These are phyloP conservation scores for Diaporthe sp. DNA, from an alignment of 2,329 filamentous ascomycete genomes.

Conservation along the genomic window DNA sequence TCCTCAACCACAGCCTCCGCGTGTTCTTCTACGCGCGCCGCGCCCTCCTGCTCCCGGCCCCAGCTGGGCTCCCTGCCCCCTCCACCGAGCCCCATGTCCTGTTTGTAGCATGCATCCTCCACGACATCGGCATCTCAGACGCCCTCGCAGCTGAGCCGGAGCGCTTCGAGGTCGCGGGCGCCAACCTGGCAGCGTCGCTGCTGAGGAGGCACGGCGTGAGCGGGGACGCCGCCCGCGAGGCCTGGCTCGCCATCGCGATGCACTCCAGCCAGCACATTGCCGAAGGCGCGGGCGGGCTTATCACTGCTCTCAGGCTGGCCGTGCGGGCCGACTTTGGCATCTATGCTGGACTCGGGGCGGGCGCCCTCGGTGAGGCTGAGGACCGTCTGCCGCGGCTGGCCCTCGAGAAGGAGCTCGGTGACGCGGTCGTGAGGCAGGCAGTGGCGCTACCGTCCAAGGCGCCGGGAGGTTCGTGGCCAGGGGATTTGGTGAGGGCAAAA, in stretches of 20 bases:
- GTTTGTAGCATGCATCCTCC: constrained; percentile 53
- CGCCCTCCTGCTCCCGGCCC: constrained; percentile 12
- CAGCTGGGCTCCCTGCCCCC: not conserved
- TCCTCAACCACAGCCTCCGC: constrained; percentile 47
- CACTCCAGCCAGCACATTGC: constrained; percentile 54
- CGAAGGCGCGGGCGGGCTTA: constrained; percentile 52
- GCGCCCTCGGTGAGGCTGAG: constrained; percentile 33
- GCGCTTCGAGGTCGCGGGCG: constrained; percentile 52
- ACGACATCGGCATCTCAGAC: constrained; percentile 52
- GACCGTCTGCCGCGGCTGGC: constrained; percentile 44
- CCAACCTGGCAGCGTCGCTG: constrained; percentile 48
- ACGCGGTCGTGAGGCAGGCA: constrained; percentile 44
- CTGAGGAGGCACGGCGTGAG: constrained; percentile 46
- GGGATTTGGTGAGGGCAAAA: constrained; percentile 43
- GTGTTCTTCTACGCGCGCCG: constrained; percentile 44
- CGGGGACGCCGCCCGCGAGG: constrained; percentile 46
- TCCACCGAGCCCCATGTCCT: constrained; percentile 43
- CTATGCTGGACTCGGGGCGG: constrained; percentile 20
- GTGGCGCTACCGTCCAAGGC: constrained; percentile 42
- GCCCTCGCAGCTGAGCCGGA: constrained; percentile 47
- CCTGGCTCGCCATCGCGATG: constrained; percentile 53
- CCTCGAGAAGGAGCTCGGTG: constrained; percentile 47
- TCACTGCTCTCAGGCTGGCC: constrained; percentile 49
- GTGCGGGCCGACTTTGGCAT: constrained; percentile 51
- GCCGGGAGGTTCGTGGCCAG: constrained; percentile 44